A percentile compares a stretch with the other conserved stretches of the same genome.
phyloP scores from a whole-genome alignment of 192 early-diverging fungal genomes.

The Rhizophagus sp. region DNA sequence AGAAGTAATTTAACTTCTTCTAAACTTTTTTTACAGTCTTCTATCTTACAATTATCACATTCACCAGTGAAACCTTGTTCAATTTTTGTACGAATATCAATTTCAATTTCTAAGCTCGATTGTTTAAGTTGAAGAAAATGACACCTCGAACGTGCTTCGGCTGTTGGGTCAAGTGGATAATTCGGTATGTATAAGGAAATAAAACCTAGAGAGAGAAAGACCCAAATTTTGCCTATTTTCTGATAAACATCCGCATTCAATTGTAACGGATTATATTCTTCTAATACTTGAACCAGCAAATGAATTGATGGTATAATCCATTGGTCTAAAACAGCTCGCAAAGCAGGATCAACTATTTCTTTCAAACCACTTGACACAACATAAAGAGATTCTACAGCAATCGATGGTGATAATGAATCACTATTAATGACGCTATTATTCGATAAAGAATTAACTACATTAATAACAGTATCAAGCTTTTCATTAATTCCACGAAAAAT shows the following conservation, averaged over 20 bases:
- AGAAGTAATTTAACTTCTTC: slow-evolving; percentile 38
- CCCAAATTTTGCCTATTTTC: slow-evolving; percentile 58
- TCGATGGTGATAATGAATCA: neutral
- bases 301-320: slow-evolving; percentile 25
- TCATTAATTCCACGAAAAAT: neutral
- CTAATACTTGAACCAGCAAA: slow-evolving; percentile 23
- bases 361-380: neutral
- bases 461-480: neutral
- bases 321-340: neutral
- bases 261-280: neutral
- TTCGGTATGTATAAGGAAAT: slow-evolving; percentile 75
- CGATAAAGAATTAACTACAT: neutral
- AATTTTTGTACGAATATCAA: slow-evolving; percentile 56
- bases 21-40: slow-evolving; percentile 35
- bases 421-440: neutral
- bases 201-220: slow-evolving; percentile 59
- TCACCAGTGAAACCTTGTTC: slow-evolving; percentile 68
- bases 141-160: slow-evolving; percentile 66
- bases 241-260: slow-evolving; percentile 19
- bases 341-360: neutral
- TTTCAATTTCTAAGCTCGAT: slow-evolving; percentile 48
- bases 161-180: slow-evolving; percentile 83
- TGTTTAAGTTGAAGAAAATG: slow-evolving; percentile 62
- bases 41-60: slow-evolving; percentile 42
- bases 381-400: neutral